Conservation (phyloP, 345 rosid species). For the Schrenkiella parvula region DNA sequence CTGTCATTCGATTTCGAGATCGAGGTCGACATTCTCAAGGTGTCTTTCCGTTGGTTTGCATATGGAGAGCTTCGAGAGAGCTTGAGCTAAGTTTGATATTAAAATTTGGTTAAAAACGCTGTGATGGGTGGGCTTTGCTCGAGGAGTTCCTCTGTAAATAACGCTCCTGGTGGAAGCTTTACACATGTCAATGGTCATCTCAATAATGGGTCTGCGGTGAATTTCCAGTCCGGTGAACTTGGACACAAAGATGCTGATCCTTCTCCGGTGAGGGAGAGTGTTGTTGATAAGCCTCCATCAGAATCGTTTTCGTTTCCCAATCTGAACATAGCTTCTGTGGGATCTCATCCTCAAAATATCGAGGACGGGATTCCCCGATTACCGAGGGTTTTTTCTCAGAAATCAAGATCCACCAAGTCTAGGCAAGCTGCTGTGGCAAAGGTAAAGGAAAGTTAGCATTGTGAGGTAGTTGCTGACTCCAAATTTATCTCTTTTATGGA, state of each 20-base stretch:
- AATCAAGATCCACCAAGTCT: conserved; percentile 73
- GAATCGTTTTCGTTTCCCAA: conserved; percentile 60
- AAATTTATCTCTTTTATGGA: background rate
- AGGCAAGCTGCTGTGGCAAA: conserved; percentile 81
- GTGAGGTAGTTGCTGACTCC: background rate
- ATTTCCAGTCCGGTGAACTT: conserved; percentile 47
- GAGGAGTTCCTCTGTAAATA: conserved; percentile 87
- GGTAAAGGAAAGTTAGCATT: conserved; percentile 38
- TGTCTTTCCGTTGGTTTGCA: conserved; percentile 8
- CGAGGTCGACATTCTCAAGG: background rate
- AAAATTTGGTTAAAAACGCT: background rate
- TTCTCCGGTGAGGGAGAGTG: conserved; percentile 43
- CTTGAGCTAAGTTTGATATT: conserved; percentile 4
- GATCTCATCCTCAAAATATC: conserved; percentile 41
- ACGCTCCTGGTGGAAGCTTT: conserved; percentile 86
- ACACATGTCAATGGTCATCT: conserved; percentile 56
- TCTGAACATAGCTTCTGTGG: conserved; percentile 34
- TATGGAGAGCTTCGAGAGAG: conserved; percentile 39
- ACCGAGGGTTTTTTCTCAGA: conserved; percentile 59
- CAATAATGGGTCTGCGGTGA: conserved; percentile 38
- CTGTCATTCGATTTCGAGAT: background rate
- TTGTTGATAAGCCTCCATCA: conserved; percentile 35
- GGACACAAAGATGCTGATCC: conserved; percentile 38
- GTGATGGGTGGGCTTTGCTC: conserved; percentile 99
- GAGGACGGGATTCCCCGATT: conserved; percentile 75